Evolutionary conservation across 1,139 yeast species (phyloP), one percentile per base, ranked within the genome.

Genomic region (Protomyces gravidus): DNA sequence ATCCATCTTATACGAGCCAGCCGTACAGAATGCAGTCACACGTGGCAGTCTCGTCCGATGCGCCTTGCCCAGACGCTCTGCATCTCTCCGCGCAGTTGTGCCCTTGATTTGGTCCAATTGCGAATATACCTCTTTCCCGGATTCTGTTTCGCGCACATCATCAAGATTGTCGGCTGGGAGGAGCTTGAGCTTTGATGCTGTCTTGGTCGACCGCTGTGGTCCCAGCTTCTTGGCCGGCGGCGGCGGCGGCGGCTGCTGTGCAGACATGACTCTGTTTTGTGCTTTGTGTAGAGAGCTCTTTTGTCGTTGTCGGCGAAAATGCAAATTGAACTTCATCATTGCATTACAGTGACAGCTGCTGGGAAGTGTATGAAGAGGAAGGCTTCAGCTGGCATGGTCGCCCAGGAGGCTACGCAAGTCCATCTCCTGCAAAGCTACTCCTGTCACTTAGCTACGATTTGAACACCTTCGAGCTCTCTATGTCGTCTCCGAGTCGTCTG

Each of bases 11-110:
- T 89, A 92, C 25, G 95, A 84, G 39, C 96, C 92, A 47, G 97
- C 89, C 0, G 97, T 90, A 73, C 97, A 90, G 70, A 89, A 92
- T 0, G 96, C 96, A 0, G 97, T 90, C 1, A 90, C 97, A 66
- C 98, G 76, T 1, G 98, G 95, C 48, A 75, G 66, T 66, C 71
- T 64, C 15, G 72, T 69, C 63, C 98, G 78, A 70, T 92, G 97
- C 65, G 87, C 86, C 69, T 89, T 90, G 5, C 97, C 96, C 62
- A 92, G 76, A 46, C 90, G 81, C 69, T 89, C 97, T 0, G 98
- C 98, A 76, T 92, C 97, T 65, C 85, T 85, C 65, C 97, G 76
- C 0, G 98, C 97, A 1, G 94, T 85, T n/a, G 86, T 80, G 65
- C 92, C 97, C 46, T 86, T 89, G 65, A 90, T 90, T 62, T 87